Evolutionary conservation across 78 protist species (phyloP).

Genomic region (Dictyostelium purpureum): DNA sequence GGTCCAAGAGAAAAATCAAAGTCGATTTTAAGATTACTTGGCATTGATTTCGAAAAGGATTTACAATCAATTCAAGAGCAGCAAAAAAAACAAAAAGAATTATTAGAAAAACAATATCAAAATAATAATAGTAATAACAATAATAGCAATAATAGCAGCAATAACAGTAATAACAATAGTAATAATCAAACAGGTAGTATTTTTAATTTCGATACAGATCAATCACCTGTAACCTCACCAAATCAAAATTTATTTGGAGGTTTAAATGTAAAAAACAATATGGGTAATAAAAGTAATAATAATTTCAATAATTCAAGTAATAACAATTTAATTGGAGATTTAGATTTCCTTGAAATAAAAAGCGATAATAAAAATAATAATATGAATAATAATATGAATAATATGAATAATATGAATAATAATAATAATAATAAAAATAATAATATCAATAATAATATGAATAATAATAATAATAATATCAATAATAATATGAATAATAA

Average conservation of each 20-base stretch:
- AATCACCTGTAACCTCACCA: neutral
- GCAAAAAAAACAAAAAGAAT: neutral
- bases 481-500: neutral
- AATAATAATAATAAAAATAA: neutral
- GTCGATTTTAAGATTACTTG: neutral
- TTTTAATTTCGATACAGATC: neutral
- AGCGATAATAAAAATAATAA: neutral
- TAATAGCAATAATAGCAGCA: neutral
- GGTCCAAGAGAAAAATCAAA: slow-evolving; percentile 16
- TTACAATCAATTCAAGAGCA: neutral
- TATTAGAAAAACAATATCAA: neutral
- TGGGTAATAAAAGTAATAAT: neutral
- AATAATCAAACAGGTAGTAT: neutral
- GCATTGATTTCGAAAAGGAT: neutral
- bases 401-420: neutral
- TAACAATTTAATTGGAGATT: neutral
- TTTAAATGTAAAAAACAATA: neutral
- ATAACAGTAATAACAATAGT: neutral
- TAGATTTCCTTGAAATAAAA: neutral
- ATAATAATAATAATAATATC: neutral
- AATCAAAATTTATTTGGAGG: slow-evolving; percentile 3
- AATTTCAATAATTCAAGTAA: neutral
- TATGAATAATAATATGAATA: neutral
- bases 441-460: neutral
- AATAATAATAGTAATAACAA: neutral